Base-by-base conservation (phyloP, 371 early-diverging fungal genomes). In the Syncephalastrum contaminatum region DNA sequence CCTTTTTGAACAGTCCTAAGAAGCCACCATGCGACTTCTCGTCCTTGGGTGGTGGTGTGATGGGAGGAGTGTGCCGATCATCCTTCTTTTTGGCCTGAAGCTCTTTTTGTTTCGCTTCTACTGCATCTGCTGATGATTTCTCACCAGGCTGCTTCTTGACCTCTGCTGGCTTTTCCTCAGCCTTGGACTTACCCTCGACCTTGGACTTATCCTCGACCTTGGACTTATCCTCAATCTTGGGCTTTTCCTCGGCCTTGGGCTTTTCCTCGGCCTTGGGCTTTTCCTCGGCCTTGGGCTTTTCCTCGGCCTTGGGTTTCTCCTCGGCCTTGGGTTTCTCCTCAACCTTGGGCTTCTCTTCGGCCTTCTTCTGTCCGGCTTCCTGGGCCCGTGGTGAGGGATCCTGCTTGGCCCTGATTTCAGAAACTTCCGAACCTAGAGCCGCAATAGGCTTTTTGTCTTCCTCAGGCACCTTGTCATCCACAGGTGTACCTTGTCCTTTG, bases 21-120 rank as follows among this genome's bases (percentile, higher is more conserved):
- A 50, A 13, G 8, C 47, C 47, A 20, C 18, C 15, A 10, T 20
- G 16, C 7, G 20, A 27, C 25, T 50, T 50, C 36, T 50, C 36
- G 13, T 50, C 50, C 22, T 50, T 50, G 25, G 50, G 50, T 3
- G 50, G 50, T 25, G 50, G 50, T 5, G 25, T 50, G n/a, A 50
- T 24, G 12, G 50, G 27, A 8, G 30, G 50, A 18, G 24, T 16
- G 20, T 50, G 14, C 4, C 50, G 50, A 24, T 30, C 10, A 8
- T 30, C 36, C 30, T 24, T 50, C 16, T 24, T 36, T 30, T 18
- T 14, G 36, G 50, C n/a, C 18, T 19, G 10, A 36, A 24, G 50
- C 24, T 15, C 18, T 1, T 47, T 36, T 5, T 50, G 50, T 18
- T 25, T 19, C 16, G 50, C 19, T 25, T 24, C 30, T 36, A 27